These are phyloP conservation scores for Blastobotrys buckinghamii DNA, from an alignment of 1,139 yeast species.

Conservation along the genomic window DNA sequence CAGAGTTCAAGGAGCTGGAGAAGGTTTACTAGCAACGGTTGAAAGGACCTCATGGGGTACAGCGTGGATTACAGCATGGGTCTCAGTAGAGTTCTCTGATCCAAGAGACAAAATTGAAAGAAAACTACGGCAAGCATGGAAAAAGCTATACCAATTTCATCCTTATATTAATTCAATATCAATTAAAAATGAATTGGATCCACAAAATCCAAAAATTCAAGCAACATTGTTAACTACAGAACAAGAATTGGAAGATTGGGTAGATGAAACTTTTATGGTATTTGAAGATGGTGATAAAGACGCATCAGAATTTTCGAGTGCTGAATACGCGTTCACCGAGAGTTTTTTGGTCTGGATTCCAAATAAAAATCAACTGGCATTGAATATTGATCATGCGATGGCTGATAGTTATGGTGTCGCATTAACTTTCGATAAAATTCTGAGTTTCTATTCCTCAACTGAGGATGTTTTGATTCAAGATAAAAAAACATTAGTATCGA, in stretches of 20 bases:
- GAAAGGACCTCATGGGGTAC: not conserved
- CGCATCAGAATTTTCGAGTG: not conserved
- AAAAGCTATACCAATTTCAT: not conserved
- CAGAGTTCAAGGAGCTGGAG: not conserved
- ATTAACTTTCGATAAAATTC: not conserved
- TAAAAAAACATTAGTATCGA: not conserved
- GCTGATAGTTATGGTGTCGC: not conserved
- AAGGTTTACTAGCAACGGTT: not conserved
- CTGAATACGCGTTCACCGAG: not conserved
- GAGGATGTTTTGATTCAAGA: not conserved
- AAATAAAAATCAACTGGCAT: not conserved
- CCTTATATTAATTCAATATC: not conserved
- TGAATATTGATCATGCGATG: not conserved
- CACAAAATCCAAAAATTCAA: not conserved
- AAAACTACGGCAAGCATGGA: not conserved
- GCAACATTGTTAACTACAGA: not conserved
- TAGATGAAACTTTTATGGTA: not conserved
- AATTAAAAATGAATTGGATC: not conserved
- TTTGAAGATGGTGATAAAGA: not conserved
- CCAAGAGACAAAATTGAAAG: not conserved
- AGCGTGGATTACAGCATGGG: not conserved
- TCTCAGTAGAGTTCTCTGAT: not conserved
- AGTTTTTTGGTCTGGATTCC: not conserved
- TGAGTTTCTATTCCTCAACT: not conserved
- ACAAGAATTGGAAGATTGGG: not conserved